Conservation (phyloP, 129 eudicot species). For the Logfia minima region DNA sequence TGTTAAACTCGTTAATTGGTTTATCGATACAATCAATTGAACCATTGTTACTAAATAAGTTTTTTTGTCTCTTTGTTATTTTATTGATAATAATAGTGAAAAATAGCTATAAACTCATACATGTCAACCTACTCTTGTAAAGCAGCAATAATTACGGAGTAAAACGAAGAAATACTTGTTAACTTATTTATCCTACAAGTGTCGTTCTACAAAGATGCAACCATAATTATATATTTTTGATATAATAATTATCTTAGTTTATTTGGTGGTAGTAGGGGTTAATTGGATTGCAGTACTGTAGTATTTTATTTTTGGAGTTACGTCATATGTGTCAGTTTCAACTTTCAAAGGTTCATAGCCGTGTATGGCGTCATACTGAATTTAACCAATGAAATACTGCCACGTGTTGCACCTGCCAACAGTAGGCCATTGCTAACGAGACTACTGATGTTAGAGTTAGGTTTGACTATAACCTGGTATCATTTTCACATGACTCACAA, state of each 20-base stretch:
- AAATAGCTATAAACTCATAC: no score
- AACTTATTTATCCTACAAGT: no score
- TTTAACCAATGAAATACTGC: conserved; percentile 6
- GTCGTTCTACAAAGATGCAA: no score
- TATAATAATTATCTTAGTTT: background rate
- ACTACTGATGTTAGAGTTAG: conserved; percentile 14
- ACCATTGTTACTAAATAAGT: no score
- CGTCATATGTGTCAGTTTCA: conserved; percentile 21
- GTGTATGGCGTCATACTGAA: conserved; percentile 20
- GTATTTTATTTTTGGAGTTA: conserved; percentile 4
- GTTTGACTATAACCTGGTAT: conserved; percentile 7
- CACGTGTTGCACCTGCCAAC: conserved; percentile 10
- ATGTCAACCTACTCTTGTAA: no score
- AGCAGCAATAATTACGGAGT: no score
- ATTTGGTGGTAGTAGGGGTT: conserved; percentile 21
- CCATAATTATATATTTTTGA: no score
- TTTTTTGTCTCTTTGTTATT: no score
- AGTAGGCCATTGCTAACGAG: conserved; percentile 6
- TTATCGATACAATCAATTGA: no score
- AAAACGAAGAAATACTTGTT: no score
- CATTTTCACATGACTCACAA: conserved; percentile 8
- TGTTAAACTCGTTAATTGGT: no score
- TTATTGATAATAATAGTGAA: no score
- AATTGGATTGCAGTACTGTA: background rate
- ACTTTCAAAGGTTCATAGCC: background rate